Conservation (phyloP, 208 protist species). For the Blechomonas ayalai region DNA sequence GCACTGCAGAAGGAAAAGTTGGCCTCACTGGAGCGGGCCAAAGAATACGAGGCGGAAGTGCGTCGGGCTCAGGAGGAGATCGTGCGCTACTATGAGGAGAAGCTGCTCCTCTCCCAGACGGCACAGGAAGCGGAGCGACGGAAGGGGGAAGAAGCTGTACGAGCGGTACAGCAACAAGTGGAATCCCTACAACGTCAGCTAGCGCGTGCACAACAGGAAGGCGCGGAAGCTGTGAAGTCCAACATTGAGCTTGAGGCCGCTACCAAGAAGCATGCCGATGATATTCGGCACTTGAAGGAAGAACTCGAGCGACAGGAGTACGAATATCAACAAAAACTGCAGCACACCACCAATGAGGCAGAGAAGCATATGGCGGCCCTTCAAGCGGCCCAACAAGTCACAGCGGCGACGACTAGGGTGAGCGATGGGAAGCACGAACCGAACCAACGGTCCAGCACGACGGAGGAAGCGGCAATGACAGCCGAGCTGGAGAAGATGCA, state of each 20-base stretch:
- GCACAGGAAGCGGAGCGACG: neutral
- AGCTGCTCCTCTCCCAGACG: conserved; percentile 2
- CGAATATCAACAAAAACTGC: neutral
- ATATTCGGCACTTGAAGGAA: neutral
- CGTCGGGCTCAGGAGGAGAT: conserved; percentile 19
- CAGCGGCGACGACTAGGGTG: too few species aligned
- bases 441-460: too few species aligned
- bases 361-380: neutral
- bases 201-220: conserved; percentile 2
- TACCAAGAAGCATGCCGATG: neutral
- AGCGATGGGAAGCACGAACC: too few species aligned
- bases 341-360: neutral
- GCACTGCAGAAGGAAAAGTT: conserved; percentile 18
- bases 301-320: neutral
- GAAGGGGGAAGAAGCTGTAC: conserved; percentile 1
- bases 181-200: conserved; percentile 3
- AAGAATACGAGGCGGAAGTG: conserved; percentile 33
- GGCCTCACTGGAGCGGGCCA: conserved; percentile 15
- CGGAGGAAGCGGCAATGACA: too few species aligned
- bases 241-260: too few species aligned
- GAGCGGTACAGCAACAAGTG: neutral
- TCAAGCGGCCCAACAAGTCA: too few species aligned
- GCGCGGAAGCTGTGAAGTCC: conserved; percentile 1
- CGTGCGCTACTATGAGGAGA: conserved; percentile 36
- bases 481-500: too few species aligned